phyloP scores from a whole-genome alignment of 768 basidiomycete species.

The Naganishia onofrii region DNA sequence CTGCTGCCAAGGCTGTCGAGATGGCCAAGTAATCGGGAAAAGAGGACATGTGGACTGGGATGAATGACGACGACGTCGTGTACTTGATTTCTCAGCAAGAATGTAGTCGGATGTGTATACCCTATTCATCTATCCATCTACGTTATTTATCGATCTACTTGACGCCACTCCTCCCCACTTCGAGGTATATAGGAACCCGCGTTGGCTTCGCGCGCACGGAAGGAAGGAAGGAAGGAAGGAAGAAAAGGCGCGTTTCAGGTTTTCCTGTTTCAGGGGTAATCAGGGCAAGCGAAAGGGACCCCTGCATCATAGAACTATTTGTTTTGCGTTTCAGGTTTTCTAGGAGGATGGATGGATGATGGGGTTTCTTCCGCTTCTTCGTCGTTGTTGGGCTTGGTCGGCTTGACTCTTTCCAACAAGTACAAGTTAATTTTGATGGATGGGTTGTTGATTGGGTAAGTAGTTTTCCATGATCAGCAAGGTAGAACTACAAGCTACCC shows the following conservation, averaged over 20 bases:
- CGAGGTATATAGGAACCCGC: background rate
- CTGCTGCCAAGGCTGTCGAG: conserved; percentile 61
- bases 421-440: no score
- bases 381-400: no score
- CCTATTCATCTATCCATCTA: background rate
- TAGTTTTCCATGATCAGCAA: no score
- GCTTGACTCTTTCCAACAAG: no score
- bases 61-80: no score
- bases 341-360: no score
- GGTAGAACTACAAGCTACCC: no score
- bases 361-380: no score
- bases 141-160: background rate
- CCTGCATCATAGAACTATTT: background rate
- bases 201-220: background rate
- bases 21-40: conserved; percentile 41
- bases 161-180: no score
- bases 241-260: background rate
- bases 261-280: background rate
- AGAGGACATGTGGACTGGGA: background rate
- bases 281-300: no score
- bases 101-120: background rate
- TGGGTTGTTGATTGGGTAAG: no score
- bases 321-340: conserved; percentile 24
- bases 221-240: background rate
- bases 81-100: no score